Evolutionary conservation across 202 grass and related monocot species (phyloP), one percentile per base, ranked within the genome.

Genomic region (Elaeis oleifera): DNA sequence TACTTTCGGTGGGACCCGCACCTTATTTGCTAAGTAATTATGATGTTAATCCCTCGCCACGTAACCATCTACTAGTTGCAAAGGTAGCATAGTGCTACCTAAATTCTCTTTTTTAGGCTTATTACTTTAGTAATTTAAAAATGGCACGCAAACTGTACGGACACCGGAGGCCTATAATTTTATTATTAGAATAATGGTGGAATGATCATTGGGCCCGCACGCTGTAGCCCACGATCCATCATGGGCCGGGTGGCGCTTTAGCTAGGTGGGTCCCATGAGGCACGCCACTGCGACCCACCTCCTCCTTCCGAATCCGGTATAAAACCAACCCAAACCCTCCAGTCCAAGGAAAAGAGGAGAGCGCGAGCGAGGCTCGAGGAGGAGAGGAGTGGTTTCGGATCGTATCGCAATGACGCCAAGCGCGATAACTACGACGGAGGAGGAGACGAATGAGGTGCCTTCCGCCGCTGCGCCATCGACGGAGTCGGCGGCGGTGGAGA

Each of bases 401-500:
- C 63, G 49, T 49, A 65, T 48, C 49, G 29, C 29, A 5, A 53
- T 54, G 65, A 55, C 18, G 65, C 50, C 52, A 4, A 24, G 17
- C 9, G 24, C n/a, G 27, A n/a, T 3, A 27, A 26, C 13, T 17
- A 23, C 4, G 64, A 16, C 18, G 51, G 51, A 3, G 17, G 25
- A 0, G 16, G 51, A 44, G 51, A 24, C n/a, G 8, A 23, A 36
- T 4, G 52, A 21, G 51, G 16, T 53, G 16, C 1, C 23, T 49
- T 23, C 49, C 13, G 18, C 23, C 21, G 70, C 79, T 17, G 18
- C 51, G 60, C 54, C 25, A 7, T 31, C 56, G 27, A 64, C 64
- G 26, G 60, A 18, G 9, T 31, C 28, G 28, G 5, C 28, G 5
- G 67, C 71, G 25, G 78, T 63, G 48, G 88, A 78, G 57, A 69